These are phyloP conservation scores for Termitomyces sp. DNA, from an alignment of 1,284 basidiomycete genomes.

Conservation along the genomic window DNA sequence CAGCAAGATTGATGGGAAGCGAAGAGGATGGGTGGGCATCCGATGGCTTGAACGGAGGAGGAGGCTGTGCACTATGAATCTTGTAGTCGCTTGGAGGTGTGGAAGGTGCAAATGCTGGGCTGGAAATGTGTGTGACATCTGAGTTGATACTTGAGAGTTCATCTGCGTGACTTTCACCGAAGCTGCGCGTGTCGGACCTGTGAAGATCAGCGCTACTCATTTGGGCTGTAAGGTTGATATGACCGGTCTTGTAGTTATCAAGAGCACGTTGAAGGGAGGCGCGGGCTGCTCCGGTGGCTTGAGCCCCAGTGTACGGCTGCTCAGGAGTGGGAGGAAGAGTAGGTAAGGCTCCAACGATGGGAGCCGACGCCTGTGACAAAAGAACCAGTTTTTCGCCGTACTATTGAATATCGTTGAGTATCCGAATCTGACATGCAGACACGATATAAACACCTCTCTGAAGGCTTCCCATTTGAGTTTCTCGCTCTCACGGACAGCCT, in stretches of 20 bases:
- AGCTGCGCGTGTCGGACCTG: slow-evolving; percentile 69
- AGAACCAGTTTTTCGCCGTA: slow-evolving; percentile 75
- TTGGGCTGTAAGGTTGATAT: slow-evolving; percentile 46
- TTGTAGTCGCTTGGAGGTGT: slow-evolving; percentile 31
- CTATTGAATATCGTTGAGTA: slow-evolving; percentile 31
- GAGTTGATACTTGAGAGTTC: slow-evolving; percentile 59
- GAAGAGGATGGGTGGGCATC: slow-evolving; percentile 9
- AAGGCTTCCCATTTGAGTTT: slow-evolving; percentile 70
- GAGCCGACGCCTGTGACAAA: slow-evolving; percentile 60
- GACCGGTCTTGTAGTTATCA: slow-evolving; percentile 69
- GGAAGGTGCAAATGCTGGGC: slow-evolving; percentile 30
- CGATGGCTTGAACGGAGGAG: slow-evolving; percentile 16
- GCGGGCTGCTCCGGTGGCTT: slow-evolving; percentile 60
- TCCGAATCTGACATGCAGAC: background rate
- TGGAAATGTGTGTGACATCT: slow-evolving; percentile 20
- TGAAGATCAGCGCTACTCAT: slow-evolving; percentile 47
- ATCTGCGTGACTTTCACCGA: slow-evolving; percentile 73
- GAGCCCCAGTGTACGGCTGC: slow-evolving; percentile 53
- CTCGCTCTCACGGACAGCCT: slow-evolving; percentile 69
- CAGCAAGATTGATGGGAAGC: slow-evolving; percentile 45
- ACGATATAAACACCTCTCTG: slow-evolving; percentile 50
- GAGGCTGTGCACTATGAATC: slow-evolving; percentile 9
- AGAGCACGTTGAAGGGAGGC: slow-evolving; percentile 72
- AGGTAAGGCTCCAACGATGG: slow-evolving; percentile 57
- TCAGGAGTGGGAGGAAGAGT: slow-evolving; percentile 50